Evolutionary conservation across 225 moss, liverwort and hornwort species (phyloP).

Genomic region (Marchantia paleacea): DNA sequence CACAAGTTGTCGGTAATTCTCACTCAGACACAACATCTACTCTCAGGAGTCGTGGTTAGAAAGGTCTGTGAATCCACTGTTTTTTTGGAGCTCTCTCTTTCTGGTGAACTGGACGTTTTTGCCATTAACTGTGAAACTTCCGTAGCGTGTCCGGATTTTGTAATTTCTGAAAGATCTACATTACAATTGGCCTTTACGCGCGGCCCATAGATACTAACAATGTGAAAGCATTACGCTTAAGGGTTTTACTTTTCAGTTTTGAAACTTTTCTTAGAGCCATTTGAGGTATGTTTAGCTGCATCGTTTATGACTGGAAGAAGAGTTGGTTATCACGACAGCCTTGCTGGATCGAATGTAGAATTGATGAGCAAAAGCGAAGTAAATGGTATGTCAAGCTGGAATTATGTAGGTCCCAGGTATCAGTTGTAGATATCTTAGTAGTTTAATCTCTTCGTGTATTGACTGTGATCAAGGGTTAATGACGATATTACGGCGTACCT

Average conservation of each 20-base stretch:
- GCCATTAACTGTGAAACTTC: background rate
- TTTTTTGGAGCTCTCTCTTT: background rate
- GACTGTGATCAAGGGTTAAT: too few species aligned
- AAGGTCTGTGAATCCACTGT: background rate
- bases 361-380: background rate
- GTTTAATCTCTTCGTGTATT: too few species aligned
- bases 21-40: background rate
- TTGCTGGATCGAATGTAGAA: background rate
- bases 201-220: background rate
- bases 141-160: background rate
- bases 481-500: too few species aligned
- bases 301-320: background rate
- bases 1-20: too few species aligned
- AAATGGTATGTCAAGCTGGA: too few species aligned
- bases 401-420: too few species aligned
- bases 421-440: too few species aligned
- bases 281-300: background rate
- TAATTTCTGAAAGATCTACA: background rate
- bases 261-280: background rate
- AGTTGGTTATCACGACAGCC: background rate
- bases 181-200: background rate
- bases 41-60: background rate
- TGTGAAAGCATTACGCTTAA: background rate
- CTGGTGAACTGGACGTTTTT: slow-evolving; percentile 4
- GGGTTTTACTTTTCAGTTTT: background rate